Evolutionary conservation across 179 eudicot genomes (phyloP).

Genomic region (Spinacia oleracea): DNA sequence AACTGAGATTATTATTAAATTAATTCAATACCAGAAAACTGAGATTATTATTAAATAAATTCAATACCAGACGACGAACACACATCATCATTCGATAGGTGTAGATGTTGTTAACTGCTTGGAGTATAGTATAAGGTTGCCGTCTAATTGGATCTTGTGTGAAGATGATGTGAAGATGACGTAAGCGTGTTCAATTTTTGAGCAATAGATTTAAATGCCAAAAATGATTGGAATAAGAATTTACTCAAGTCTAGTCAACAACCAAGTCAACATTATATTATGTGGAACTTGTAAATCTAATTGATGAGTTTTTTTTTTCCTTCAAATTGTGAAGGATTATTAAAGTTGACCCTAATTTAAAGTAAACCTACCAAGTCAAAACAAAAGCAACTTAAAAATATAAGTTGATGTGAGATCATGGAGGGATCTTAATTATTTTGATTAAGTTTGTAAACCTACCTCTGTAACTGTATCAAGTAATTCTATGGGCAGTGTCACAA

Average conservation of each 20-base stretch:
- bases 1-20: no score
- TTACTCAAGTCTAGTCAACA: conserved; percentile 3
- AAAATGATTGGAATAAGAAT: neutral
- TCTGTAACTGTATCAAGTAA: neutral
- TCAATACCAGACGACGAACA: neutral
- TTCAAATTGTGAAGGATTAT: neutral
- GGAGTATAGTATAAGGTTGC: neutral
- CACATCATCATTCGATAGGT: neutral
- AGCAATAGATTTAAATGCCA: neutral
- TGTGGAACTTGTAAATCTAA: neutral
- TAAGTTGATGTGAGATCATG: conserved; percentile 1
- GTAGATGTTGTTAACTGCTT: neutral
- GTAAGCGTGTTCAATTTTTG: conserved; percentile 13
- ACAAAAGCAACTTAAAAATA: neutral
- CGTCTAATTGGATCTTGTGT: neutral
- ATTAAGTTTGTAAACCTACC: neutral
- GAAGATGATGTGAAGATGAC: neutral
- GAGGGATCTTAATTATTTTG: conserved; percentile 3
- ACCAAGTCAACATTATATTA: conserved; percentile 3
- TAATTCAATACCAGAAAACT: no score
- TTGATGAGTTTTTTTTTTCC: neutral
- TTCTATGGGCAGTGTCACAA: no score
- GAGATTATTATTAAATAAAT: no score
- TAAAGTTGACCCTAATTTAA: conserved; percentile 3
- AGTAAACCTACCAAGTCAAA: conserved; percentile 17